Conservation (phyloP, 202 grass and related monocot species). For the Carex sylvatica region DNA sequence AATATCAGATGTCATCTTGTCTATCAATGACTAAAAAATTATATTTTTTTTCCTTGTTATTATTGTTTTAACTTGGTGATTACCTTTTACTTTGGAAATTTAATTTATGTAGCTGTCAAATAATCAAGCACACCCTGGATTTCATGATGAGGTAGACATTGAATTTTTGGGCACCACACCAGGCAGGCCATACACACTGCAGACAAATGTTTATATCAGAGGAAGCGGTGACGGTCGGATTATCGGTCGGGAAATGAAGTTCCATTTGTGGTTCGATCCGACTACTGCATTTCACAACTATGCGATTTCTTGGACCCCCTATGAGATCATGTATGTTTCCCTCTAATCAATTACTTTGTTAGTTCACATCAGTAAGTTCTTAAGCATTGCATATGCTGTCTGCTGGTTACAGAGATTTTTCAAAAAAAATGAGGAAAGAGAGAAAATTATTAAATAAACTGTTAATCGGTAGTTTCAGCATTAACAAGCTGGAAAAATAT, state of each 20-base stretch:
- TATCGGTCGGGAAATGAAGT: conserved; percentile 62
- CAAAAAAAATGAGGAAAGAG: not conserved
- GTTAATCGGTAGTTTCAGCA: not conserved
- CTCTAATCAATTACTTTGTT: not conserved
- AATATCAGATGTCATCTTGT: not conserved
- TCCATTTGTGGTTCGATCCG: conserved; percentile 71
- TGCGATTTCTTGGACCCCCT: conserved; percentile 45
- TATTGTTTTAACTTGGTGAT: not conserved
- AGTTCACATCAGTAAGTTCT: not conserved
- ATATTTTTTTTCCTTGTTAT: not conserved
- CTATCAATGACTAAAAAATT: not conserved
- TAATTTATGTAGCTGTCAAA: conserved; percentile 40
- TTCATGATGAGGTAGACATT: conserved; percentile 63
- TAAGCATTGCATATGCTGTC: not conserved
- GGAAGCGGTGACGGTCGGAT: conserved; percentile 48
- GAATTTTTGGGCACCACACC: conserved; percentile 60
- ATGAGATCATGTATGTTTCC: conserved; percentile 48
- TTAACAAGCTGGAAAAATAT: not conserved
- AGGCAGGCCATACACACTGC: conserved; percentile 50
- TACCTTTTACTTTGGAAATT: not conserved
- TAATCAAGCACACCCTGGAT: conserved; percentile 53
- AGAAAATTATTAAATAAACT: conserved; percentile 3
- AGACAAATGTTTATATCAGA: conserved; percentile 58
- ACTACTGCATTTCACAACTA: conserved; percentile 58
- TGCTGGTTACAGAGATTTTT: not conserved